phyloP scores from a whole-genome alignment of 1,284 basidiomycete species.

The Leccinum insigne region DNA sequence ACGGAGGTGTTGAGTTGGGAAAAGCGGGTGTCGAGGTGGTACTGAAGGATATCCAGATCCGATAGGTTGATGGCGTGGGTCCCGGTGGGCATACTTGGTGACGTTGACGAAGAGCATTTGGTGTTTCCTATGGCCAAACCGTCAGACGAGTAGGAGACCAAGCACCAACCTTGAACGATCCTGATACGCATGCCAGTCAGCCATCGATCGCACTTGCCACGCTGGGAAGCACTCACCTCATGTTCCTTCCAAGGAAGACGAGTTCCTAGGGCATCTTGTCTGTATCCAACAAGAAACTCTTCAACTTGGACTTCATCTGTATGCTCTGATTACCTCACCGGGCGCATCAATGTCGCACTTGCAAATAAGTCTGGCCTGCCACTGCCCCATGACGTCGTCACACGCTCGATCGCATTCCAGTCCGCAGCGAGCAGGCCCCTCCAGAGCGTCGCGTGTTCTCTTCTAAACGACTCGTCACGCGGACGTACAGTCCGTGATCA shows the following conservation, averaged over 20 bases:
- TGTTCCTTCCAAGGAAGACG: slow-evolving; percentile 82
- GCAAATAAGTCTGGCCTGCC: too few relatives aligned
- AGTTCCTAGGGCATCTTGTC: slow-evolving; percentile 75
- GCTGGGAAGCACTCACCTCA: slow-evolving; percentile 44
- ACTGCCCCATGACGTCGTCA: too few relatives aligned
- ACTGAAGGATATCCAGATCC: slow-evolving; percentile 95
- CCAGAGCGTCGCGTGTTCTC: too few relatives aligned
- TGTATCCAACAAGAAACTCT: slow-evolving; percentile 61
- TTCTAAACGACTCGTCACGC: too few relatives aligned
- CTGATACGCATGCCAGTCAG: slow-evolving; percentile 26
- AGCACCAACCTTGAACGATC: slow-evolving; percentile 60
- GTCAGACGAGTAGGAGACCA: not conserved
- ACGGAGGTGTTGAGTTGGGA: slow-evolving; percentile 57
- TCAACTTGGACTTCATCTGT: slow-evolving; percentile 63
- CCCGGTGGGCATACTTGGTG: slow-evolving; percentile 94
- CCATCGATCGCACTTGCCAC: not conserved
- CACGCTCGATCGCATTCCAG: too few relatives aligned
- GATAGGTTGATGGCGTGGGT: slow-evolving; percentile 96
- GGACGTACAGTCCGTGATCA: too few relatives aligned
- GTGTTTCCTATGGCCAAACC: slow-evolving; percentile 50
- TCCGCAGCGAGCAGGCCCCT: too few relatives aligned
- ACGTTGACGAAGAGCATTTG: slow-evolving; percentile 87
- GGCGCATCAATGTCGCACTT: too few relatives aligned
- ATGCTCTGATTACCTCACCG: slow-evolving; percentile 56
- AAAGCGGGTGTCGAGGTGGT: slow-evolving; percentile 97